Evolutionary conservation across 2,329 filamentous ascomycete species (phyloP).

Genomic region (Claviceps maximensis): DNA sequence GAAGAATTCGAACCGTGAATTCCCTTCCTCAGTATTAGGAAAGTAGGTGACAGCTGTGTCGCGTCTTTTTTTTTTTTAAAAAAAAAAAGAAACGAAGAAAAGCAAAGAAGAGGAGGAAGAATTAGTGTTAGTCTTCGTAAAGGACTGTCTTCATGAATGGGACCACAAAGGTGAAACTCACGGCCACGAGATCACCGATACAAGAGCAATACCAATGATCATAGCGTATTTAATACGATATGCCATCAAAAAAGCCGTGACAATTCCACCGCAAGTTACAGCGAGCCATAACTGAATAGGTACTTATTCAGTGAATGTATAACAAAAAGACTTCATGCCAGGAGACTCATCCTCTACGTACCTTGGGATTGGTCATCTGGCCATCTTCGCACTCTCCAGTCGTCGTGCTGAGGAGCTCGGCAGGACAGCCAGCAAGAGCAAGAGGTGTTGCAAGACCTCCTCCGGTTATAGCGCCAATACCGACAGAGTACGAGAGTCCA

Average conservation of each 20-base stretch:
- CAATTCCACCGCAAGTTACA: slow-evolving; percentile 64
- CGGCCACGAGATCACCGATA: slow-evolving; percentile 65
- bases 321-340: background rate
- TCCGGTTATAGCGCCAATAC: slow-evolving; percentile 72
- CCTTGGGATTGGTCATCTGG: slow-evolving; percentile 67
- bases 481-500: slow-evolving; percentile 62
- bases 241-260: slow-evolving; percentile 71
- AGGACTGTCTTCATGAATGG: background rate
- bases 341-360: slow-evolving; percentile 18
- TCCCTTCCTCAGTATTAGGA: slow-evolving; percentile 49
- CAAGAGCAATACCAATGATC: slow-evolving; percentile 57
- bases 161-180: slow-evolving; percentile 23
- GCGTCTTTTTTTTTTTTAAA: slow-evolving; percentile 29
- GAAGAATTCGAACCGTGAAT: slow-evolving; percentile 58
- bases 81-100: background rate
- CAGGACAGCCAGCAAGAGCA: slow-evolving; percentile 60
- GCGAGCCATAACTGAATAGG: slow-evolving; percentile 62
- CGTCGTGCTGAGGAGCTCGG: slow-evolving; percentile 33
- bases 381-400: slow-evolving; percentile 40
- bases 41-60: slow-evolving; percentile 61
- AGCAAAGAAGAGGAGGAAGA: background rate
- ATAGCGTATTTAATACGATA: slow-evolving; percentile 66
- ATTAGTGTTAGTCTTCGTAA: background rate
- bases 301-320: slow-evolving; percentile 3
- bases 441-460: slow-evolving; percentile 52